These are phyloP conservation scores for Vicia sativa DNA, from an alignment of 306 rosid genomes.

Conservation along the genomic window DNA sequence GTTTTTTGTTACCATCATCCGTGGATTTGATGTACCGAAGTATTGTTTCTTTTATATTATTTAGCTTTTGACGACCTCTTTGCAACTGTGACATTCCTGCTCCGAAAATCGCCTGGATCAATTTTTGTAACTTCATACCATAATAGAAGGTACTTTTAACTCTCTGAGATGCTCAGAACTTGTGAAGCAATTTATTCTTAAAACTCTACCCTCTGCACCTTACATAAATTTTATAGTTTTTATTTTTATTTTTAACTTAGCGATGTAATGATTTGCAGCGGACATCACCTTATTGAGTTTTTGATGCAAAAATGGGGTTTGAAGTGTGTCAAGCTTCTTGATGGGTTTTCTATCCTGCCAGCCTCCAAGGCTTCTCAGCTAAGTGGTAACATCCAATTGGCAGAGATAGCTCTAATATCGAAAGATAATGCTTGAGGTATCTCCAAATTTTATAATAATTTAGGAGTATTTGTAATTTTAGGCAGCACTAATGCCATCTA, in stretches of 20 bases:
- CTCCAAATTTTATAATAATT: conserved; percentile 31
- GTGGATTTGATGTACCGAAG: conserved; percentile 41
- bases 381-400: conserved; percentile 87
- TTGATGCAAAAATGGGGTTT: conserved; percentile 83
- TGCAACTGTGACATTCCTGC: conserved; percentile 77
- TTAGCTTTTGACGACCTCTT: conserved; percentile 85
- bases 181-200: conserved; percentile 24
- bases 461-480: neutral
- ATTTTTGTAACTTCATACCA: conserved; percentile 77
- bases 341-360: conserved; percentile 82
- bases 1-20: conserved; percentile 22
- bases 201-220: neutral
- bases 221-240: neutral
- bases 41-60: conserved; percentile 35
- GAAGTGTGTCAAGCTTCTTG: conserved; percentile 85
- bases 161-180: conserved; percentile 10
- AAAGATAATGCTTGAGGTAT: conserved; percentile 45
- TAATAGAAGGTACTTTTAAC: conserved; percentile 67
- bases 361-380: conserved; percentile 62
- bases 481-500: conserved; percentile 4
- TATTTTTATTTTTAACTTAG: conserved; percentile 2
- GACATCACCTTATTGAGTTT: conserved; percentile 79
- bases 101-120: conserved; percentile 71
- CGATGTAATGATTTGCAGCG: conserved; percentile 50
- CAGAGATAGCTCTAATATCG: conserved; percentile 69